Evolutionary conservation across 2,329 filamentous ascomycete genomes (phyloP).

Genomic region (Erysiphe pisi): DNA sequence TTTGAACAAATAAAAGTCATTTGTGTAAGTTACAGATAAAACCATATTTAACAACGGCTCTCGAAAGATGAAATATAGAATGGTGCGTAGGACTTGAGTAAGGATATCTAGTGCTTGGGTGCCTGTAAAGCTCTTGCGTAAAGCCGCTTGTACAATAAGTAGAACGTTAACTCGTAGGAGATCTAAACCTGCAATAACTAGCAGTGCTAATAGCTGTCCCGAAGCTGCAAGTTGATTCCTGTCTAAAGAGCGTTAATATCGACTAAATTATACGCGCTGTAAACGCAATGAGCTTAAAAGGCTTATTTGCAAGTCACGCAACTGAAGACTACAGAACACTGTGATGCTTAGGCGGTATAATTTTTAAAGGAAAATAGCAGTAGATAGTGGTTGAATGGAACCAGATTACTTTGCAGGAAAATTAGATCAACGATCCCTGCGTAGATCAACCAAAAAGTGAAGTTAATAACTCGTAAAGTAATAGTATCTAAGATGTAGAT

Average conservation of each 20-base stretch:
- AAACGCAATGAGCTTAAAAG: not conserved
- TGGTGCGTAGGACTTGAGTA: not conserved
- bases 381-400: no score
- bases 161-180: not conserved
- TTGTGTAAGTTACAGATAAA: not conserved
- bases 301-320: not conserved
- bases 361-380: not conserved
- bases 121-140: not conserved
- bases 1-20: not conserved
- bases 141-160: not conserved
- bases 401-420: no score
- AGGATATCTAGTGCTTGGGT: not conserved
- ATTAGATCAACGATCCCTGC: no score
- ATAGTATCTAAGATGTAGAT: no score
- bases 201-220: constrained; percentile 4
- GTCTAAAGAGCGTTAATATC: not conserved
- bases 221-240: constrained; percentile 8
- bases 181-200: not conserved
- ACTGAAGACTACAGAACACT: not conserved
- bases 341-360: not conserved
- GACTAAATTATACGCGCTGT: not conserved
- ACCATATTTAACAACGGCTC: not conserved
- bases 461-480: no score
- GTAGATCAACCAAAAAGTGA: no score
- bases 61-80: not conserved